A percentile compares a stretch with the other conserved stretches of the same genome.
These are phyloP conservation scores for Allium fistulosum DNA, from an alignment of 106 monocot genomes.

Conservation along the genomic window DNA sequence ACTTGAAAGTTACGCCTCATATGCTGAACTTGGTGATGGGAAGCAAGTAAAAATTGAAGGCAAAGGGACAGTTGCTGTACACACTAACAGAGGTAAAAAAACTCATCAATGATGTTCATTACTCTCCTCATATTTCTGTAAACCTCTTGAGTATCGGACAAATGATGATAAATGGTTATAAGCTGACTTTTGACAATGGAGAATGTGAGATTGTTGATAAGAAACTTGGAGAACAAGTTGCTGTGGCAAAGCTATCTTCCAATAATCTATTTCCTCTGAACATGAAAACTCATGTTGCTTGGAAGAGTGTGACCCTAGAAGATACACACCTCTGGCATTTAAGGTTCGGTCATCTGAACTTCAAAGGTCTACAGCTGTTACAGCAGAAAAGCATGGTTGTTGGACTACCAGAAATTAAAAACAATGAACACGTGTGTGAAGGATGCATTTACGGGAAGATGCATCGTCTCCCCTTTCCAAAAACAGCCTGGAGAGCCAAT, in stretches of 20 bases:
- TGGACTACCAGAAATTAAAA: neutral
- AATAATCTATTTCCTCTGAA: constrained; percentile 6
- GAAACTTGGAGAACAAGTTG: neutral
- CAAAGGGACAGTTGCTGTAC: neutral
- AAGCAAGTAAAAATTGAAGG: no score
- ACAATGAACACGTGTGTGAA: neutral
- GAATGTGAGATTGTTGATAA: neutral
- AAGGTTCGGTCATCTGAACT: neutral
- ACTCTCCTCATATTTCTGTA: neutral
- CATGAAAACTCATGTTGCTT: neutral
- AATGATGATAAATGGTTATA: constrained; percentile 1
- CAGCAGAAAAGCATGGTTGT: neutral
- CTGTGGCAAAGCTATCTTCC: neutral
- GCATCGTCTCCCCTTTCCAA: neutral
- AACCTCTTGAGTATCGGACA: neutral
- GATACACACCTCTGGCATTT: neutral
- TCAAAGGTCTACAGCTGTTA: neutral
- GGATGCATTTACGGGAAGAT: neutral
- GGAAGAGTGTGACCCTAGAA: neutral
- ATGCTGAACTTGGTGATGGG: no score
- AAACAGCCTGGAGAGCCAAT: neutral
- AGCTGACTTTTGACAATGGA: constrained; percentile 1
- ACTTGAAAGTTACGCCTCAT: no score
- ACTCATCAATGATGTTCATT: constrained; percentile 1
- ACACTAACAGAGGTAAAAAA: constrained; percentile 3